phyloP scores from a whole-genome alignment of 768 basidiomycete species.

The Tulasnella sp. region DNA sequence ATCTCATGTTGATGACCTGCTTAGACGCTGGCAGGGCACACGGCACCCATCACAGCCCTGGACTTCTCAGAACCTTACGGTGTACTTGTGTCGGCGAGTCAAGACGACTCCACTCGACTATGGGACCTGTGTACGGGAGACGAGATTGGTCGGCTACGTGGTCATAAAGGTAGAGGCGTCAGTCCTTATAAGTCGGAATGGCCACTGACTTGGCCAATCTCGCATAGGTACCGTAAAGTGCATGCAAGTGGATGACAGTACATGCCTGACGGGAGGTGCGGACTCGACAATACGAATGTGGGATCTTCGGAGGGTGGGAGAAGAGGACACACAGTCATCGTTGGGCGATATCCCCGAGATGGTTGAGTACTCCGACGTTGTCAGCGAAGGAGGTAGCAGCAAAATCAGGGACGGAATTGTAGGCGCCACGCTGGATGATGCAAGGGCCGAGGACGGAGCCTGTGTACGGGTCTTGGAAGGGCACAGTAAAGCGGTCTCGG shows the following conservation, averaged over 20 bases:
- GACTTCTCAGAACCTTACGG: slow-evolving; percentile 98
- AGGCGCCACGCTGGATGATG: slow-evolving; percentile 20
- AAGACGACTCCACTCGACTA: slow-evolving; percentile 78
- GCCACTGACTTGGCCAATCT: background rate
- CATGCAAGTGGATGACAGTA: slow-evolving; percentile 82
- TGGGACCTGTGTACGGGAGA: slow-evolving; percentile 91
- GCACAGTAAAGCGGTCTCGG: slow-evolving; percentile 85
- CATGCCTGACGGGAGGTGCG: slow-evolving; percentile 83
- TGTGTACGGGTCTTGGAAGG: slow-evolving; percentile 76
- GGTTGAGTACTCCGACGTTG: slow-evolving; percentile 17
- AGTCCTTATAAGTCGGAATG: background rate
- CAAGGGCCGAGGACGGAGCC: slow-evolving; percentile 31
- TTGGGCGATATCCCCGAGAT: slow-evolving; percentile 14
- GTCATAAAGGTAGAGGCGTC: slow-evolving; percentile 49
- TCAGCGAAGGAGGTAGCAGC: slow-evolving; percentile 32
- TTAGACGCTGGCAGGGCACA: slow-evolving; percentile 74
- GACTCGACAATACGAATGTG: slow-evolving; percentile 81
- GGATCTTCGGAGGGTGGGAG: slow-evolving; percentile 80
- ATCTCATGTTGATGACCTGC: background rate
- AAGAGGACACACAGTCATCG: slow-evolving; percentile 43
- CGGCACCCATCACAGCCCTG: slow-evolving; percentile 71
- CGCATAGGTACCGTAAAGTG: slow-evolving; percentile 56
- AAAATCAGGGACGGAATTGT: slow-evolving; percentile 58
- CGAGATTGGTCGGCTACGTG: slow-evolving; percentile 74
- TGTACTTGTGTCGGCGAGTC: slow-evolving; percentile 69